Percentiles rank a stretch among this genome's conserved stretches.
These are phyloP conservation scores for Zea mays DNA, from an alignment of 176 grass and related monocot genomes.

Conservation along the genomic window DNA sequence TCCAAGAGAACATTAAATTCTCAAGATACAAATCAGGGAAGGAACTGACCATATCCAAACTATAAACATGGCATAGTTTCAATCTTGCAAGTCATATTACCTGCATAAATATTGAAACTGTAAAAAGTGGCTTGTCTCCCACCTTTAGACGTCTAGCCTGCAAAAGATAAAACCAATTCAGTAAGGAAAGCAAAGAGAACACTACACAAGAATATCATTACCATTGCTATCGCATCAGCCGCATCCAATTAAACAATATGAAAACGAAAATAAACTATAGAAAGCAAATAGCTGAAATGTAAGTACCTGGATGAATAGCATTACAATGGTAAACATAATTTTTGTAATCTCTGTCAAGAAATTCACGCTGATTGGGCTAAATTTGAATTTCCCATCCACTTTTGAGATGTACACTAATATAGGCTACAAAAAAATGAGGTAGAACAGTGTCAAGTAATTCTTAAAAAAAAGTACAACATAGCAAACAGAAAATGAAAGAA, in stretches of 20 bases:
- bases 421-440: constrained; percentile 58
- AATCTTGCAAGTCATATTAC: constrained; percentile 35
- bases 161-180: constrained; percentile 31
- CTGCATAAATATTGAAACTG: constrained; percentile 78
- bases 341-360: constrained; percentile 94
- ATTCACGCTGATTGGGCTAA: constrained; percentile 96
- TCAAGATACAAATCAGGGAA: constrained; percentile 12
- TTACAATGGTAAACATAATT: constrained; percentile 77
- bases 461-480: constrained; percentile 1
- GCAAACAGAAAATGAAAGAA: constrained; percentile 4
- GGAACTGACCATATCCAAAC: constrained; percentile 16
- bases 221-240: not conserved
- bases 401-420: constrained; percentile 95
- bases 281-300: not conserved
- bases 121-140: constrained; percentile 78
- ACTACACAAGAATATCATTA: not conserved
- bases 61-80: constrained; percentile 14
- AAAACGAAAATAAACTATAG: not conserved
- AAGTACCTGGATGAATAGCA: constrained; percentile 80
- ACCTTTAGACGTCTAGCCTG: constrained; percentile 75
- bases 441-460: constrained; percentile 31
- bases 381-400: constrained; percentile 92
- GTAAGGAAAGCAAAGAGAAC: constrained; percentile 6
- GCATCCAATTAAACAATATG: not conserved
- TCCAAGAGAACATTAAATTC: not conserved